These are phyloP conservation scores for Protea cynaroides DNA, from an alignment of 164 flowering plant species.

Conservation along the genomic window DNA sequence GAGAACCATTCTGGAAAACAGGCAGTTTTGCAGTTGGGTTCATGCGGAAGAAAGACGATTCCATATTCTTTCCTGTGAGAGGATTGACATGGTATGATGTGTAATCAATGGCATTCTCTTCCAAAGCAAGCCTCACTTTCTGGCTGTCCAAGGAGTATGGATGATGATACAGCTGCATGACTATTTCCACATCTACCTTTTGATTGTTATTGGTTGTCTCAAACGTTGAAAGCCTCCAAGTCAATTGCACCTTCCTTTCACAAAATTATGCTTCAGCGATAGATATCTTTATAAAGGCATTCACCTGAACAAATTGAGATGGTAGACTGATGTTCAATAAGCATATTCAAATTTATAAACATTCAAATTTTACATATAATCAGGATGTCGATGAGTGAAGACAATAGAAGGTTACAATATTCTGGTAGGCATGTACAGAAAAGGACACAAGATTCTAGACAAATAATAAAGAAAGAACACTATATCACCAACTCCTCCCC, in stretches of 20 bases:
- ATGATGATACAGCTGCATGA: constrained; percentile 94
- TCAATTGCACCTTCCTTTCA: constrained; percentile 1
- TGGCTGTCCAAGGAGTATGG: constrained; percentile 89
- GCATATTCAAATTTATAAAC: not conserved
- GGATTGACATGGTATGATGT: constrained; percentile 89
- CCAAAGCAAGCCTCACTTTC: constrained; percentile 89
- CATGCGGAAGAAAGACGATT: constrained; percentile 66
- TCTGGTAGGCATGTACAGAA: not conserved
- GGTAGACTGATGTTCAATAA: not conserved
- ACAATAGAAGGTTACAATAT: no score
- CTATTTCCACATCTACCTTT: constrained; percentile 20
- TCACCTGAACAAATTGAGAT: constrained; percentile 2
- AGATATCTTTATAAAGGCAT: not conserved
- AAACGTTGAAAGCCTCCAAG: not conserved
- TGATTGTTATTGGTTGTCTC: not conserved
- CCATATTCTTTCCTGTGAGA: constrained; percentile 86
- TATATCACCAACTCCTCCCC: not conserved
- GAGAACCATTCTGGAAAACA: constrained; percentile 83
- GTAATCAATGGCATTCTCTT: constrained; percentile 81
- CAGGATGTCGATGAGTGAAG: not conserved
- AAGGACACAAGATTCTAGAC: not conserved
- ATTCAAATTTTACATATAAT: not conserved
- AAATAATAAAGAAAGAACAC: no score
- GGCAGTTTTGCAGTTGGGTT: constrained; percentile 79
- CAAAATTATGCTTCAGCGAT: constrained; percentile 3